Base-by-base conservation (phyloP, 495 filamentous ascomycete species). In the Aspergillus ostianus region DNA sequence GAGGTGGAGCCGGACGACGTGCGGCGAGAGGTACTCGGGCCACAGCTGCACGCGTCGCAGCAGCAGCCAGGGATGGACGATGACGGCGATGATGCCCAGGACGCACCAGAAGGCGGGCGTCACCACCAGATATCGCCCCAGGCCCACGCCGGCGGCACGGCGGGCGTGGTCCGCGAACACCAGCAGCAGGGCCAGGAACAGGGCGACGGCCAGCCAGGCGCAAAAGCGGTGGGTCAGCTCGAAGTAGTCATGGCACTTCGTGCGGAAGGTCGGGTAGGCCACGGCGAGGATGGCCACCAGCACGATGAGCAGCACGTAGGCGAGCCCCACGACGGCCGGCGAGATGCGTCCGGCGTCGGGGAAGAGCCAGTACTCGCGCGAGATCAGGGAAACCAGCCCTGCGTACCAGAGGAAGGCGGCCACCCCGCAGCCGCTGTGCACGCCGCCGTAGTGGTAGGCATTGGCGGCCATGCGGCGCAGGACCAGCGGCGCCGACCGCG, bases 401-500 rank as follows among this genome's bases (percentile, higher is more conserved):
- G 85, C 64, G 71, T 89, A 92, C 90, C 90, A 94, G 26, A 86
- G 67, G 0, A 85, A 79, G 3, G 87, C 81, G n/a, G 85, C 84
- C 4, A 89, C 77, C 20, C 86, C 89, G 51, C 87, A 87, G 18
- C 87, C 87, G 62, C 83, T 88, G 67, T 93, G 90, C 6, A 91
- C 77, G 18, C 90, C 90, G 29, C 90, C 90, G 68, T 88, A 88
- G 47, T 90, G 85, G 68, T 91, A 92, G 3, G 90, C 78, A 63
- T 91, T 90, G 29, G 89, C 87, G 0, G 83, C 80, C 15, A 85
- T 73, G 1, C 79, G 80, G 32, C 90, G 87, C 46, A 90, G 73
- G 41, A 77, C 73, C 45, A 91, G 73, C 0, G 90, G 90, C 32
- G 82, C 80, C 5, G 77, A 82, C 51, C 79, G 75, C 0, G 89